Base-by-base conservation (phyloP, 2,329 filamentous ascomycete genomes). In the Colletotrichum cordylinicola region DNA sequence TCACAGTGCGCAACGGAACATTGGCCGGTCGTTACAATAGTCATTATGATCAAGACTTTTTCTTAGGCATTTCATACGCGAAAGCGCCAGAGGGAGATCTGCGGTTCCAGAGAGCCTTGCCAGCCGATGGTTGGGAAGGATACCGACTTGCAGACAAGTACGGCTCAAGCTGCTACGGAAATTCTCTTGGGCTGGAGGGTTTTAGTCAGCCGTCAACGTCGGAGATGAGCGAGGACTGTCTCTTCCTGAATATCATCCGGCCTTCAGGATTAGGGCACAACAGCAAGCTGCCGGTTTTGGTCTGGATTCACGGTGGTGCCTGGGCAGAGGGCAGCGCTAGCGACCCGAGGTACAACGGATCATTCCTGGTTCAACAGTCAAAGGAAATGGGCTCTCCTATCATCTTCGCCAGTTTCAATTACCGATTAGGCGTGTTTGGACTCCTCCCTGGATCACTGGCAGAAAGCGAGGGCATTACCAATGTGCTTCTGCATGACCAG, bases 291-390 rank as follows among this genome's bases (percentile, higher is more conserved):
- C 79, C 80, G 2, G 78, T 81, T 16, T 67, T 79, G 21, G 77
- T 81, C 48, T 82, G 77, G 33, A 80, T 82, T 24, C 80, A 82
- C 8, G 80, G 87, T 56, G 88, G 88, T 61, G 86, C 85, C 18
- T 88, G 77, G 76, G 68, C 75, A 31, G 76, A 74, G 78, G 88
- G 88, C 4, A 85, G 86, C 9, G 73, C 85, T 80, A 37, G 79
- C 77, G 87, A 90, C 69, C 80, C 85, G 24, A 85, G 90, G 29
- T 93, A 93, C 81, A 93, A 93, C 79, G 84, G 92, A 74, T 90
- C 89, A 16, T 90, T 88, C 74, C 88, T 93, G 65, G 89, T 93
- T 1, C 79, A 86, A 15, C 85, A 86, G 75, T 84, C 86, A 29
- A 82, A 86, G 33, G 76, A 81, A 4, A 86, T 86, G 18, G 85